Percentiles rank a stretch among this genome's conserved stretches.
These are phyloP conservation scores for Hypholoma sublateritium DNA, from an alignment of 768 basidiomycete species.

Conservation along the genomic window DNA sequence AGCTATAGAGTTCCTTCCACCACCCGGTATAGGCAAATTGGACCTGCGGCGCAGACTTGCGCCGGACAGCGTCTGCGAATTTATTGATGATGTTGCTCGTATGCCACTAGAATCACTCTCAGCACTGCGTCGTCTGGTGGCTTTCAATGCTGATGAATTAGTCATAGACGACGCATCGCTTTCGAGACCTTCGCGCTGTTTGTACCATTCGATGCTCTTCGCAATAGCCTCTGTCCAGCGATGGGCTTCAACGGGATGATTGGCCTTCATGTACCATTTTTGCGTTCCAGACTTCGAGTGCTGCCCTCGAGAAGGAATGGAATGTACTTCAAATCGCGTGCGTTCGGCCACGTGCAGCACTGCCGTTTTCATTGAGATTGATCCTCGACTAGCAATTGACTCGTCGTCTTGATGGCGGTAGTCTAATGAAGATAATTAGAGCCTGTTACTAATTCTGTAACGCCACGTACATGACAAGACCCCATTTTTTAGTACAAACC, in stretches of 20 bases:
- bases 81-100: neutral
- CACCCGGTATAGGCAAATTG: neutral
- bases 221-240: conserved; percentile 82
- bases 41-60: conserved; percentile 13
- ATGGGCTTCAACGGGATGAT: conserved; percentile 86
- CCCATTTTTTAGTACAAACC: conserved; percentile 90
- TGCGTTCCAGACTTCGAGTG: conserved; percentile 43
- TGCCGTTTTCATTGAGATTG: conserved; percentile 85
- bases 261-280: conserved; percentile 84
- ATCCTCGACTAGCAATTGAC: conserved; percentile 78
- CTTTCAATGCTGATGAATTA: conserved; percentile 6
- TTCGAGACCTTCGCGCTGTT: conserved; percentile 25
- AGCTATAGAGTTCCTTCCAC: too few species aligned
- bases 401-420: conserved; percentile 93
- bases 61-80: neutral
- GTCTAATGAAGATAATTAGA: conserved; percentile 36
- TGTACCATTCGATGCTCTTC: conserved; percentile 72
- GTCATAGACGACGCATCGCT: conserved; percentile 19
- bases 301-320: conserved; percentile 43
- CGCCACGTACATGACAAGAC: conserved; percentile 72
- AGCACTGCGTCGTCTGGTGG: conserved; percentile 15
- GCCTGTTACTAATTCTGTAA: neutral
- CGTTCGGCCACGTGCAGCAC: conserved; percentile 61
- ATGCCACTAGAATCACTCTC: conserved; percentile 42
- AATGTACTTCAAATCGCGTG: conserved; percentile 82